Base-by-base conservation (phyloP, 768 basidiomycete genomes). In the Serendipita sp. region DNA sequence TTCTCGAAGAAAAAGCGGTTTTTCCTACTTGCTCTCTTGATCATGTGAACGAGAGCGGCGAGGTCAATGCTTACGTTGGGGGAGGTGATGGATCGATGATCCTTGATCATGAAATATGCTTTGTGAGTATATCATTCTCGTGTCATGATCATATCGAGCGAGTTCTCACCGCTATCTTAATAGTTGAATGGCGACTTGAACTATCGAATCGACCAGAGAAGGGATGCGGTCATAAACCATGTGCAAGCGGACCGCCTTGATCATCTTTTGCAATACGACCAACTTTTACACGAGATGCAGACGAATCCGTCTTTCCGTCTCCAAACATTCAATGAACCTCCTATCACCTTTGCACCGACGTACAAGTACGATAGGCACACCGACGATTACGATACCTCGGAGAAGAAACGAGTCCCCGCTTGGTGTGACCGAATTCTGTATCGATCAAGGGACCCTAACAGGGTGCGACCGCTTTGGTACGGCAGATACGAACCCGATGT, bases 391-490 rank as follows among this genome's bases (percentile, higher is more conserved):
- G 95, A 99, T 71, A 79, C 86, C 2, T 91, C 88, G 0, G 90
- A 92, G 73, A 97, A 98, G 74, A 80, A 81, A 11, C 86, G 95
- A 0, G 79, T 85, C 5, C 95, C 95, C 2, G 93, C 95, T 1
- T 99, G 94, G 93, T 99, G 95, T 72, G 95, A 99, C 72, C 86
- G 95, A 3, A 83, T 99, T 24, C 76, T 98, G 46, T 95, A 86
- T 83, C 83, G 85, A 3, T 76, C 82, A 46, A 65, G 63, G 63
- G 69, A 65, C 47, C 76, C 78, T 13, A 74, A 73, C 11, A 78
- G 89, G 5, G 84, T 95, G 34, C 72, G 76, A 64, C 80, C 83
- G 71, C 66, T 89, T 68, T 83, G 83, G 69, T 96, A 99, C 73
- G 73, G 74, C 47, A 79, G 95, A 18, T 94, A 90, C 73, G 93